Evolutionary conservation across 495 filamentous ascomycete species (phyloP).

Genomic region (Talaromyces nanjingensis): DNA sequence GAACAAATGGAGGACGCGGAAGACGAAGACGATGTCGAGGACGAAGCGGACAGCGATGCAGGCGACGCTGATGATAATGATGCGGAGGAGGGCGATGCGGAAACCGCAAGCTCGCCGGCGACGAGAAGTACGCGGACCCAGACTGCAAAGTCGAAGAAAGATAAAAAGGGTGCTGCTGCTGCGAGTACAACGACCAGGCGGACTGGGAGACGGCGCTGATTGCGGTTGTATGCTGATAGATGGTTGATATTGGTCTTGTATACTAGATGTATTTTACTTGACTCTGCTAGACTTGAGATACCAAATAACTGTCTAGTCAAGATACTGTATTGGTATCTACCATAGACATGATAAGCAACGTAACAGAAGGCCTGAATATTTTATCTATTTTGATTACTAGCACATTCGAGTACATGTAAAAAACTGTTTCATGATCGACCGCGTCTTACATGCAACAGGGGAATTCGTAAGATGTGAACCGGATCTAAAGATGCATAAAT

Average conservation of each 20-base stretch:
- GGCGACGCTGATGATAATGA: constrained; percentile 24
- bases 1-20: constrained; percentile 36
- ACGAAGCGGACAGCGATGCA: constrained; percentile 27
- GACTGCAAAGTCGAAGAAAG: constrained; percentile 33
- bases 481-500: constrained; percentile 9
- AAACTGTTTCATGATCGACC: constrained; percentile 6
- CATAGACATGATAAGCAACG: background rate
- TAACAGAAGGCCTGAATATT: background rate
- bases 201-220: constrained; percentile 30
- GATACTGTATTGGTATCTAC: background rate
- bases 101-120: constrained; percentile 29
- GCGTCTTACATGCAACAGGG: constrained; percentile 4
- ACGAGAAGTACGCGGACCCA: constrained; percentile 34
- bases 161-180: constrained; percentile 20
- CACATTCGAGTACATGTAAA: constrained; percentile 5
- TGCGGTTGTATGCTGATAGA: background rate
- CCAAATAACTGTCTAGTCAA: background rate
- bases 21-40: constrained; percentile 31
- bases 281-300: background rate
- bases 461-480: background rate
- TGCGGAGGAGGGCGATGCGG: constrained; percentile 19
- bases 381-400: constrained; percentile 3
- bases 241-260: background rate
- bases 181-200: constrained; percentile 22
- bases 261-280: background rate